Evolutionary conservation across 495 filamentous ascomycete genomes (phyloP).

Genomic region (Podospora pseudocomata): DNA sequence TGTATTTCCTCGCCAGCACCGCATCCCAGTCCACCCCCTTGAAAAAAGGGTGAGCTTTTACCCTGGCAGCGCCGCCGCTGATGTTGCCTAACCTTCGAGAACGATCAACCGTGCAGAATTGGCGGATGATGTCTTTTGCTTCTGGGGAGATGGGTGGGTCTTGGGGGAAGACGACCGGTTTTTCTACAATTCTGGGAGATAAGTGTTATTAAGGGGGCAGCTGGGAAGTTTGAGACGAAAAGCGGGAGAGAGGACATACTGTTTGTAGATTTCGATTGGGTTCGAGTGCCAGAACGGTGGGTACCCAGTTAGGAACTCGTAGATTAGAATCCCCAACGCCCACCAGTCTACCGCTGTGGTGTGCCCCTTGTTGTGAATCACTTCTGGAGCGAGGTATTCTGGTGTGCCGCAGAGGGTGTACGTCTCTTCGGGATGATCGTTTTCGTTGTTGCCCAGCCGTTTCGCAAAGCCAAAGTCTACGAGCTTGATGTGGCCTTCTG

Average conservation of each 20-base stretch:
- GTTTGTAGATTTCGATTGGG: constrained; percentile 94
- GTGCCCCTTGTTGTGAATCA: constrained; percentile 92
- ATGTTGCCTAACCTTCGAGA: constrained; percentile 86
- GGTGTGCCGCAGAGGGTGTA: constrained; percentile 96
- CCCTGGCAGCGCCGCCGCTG: constrained; percentile 69
- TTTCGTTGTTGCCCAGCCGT: constrained; percentile 54
- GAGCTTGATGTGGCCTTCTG: constrained; percentile 87
- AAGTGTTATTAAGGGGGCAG: neutral
- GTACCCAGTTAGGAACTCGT: constrained; percentile 93
- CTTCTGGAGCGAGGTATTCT: constrained; percentile 94
- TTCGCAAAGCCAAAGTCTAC: constrained; percentile 99
- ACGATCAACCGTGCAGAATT: constrained; percentile 85
- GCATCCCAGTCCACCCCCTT: constrained; percentile 79
- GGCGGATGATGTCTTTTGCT: constrained; percentile 78
- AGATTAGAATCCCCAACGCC: constrained; percentile 93
- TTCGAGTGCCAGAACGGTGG: constrained; percentile 97
- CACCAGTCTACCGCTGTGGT: constrained; percentile 99
- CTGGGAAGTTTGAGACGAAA: neutral
- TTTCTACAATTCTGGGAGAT: constrained; percentile 62
- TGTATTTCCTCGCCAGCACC: constrained; percentile 62
- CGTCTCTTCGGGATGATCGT: constrained; percentile 64
- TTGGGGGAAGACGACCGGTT: constrained; percentile 64
- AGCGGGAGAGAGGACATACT: constrained; percentile 45
- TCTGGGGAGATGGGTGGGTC: constrained; percentile 62
- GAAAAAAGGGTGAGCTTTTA: constrained; percentile 90